Base-by-base conservation (phyloP, 768 basidiomycete species). In the Kwoniella mangroviensis region DNA sequence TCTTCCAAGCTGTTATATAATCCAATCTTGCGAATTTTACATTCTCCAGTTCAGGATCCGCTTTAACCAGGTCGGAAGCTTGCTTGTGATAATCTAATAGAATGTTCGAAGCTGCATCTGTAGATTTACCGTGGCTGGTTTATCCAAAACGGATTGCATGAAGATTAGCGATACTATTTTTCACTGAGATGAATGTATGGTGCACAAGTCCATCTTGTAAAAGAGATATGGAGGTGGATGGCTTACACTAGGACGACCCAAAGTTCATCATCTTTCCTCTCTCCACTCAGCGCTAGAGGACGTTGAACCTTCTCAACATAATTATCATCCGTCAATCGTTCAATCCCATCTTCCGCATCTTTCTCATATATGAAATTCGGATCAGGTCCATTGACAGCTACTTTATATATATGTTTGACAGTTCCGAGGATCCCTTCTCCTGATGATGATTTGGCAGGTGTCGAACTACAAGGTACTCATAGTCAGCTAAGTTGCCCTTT, bases 271-370 rank as follows among this genome's bases (percentile, higher is more conserved):
- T 89, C 84, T 49, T 49, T 49, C 45, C 2, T 13, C 68, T 86
- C 84, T 76, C 89, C 89, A 42, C 54, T 52, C 13, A 17, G 7
- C 4, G 24, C 72, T 87, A 73, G 51, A 40, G 58, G 26, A 58
- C 61, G 43, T 19, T 69, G 43, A 4, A 70, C 56, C 24, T 63
- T 42, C 34, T 91, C 89, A 28, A 87, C 84, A 79, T 87, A 94
- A 81, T 92, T 94, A 59, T 89, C 86, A 82, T 95, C 93, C 61
- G 90, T 92, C 82, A 96, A 88, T 45, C 94, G 84, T 26, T 90
- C 88, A 51, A 95, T 87, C 34, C 92, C 81, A 53, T 84, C 84
- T 42, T 89, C 74, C 69, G 79, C 83, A 74, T 90, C 89, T 21
- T 2, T 89, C 12, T 67, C 26, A n/a, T 68, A 57, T 40, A 57